A percentile compares a stretch with the other conserved stretches of the same genome.
Evolutionary conservation across 805 yeast genomes (phyloP).

Genomic region (Metschnikowia peoriensis): DNA sequence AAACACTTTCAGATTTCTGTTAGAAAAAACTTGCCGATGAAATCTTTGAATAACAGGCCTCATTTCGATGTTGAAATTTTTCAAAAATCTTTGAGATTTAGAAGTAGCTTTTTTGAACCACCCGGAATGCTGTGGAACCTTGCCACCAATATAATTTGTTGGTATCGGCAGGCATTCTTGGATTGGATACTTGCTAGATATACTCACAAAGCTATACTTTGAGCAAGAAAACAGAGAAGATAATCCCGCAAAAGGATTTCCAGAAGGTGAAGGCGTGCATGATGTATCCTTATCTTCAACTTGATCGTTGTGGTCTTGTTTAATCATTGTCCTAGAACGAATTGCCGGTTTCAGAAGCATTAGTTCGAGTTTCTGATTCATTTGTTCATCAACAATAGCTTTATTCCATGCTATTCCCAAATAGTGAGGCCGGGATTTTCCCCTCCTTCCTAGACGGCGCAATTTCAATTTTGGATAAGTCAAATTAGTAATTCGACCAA

Average conservation of each 20-base stretch:
- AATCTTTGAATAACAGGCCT: background rate
- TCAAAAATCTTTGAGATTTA: background rate
- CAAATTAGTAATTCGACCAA: constrained; percentile 41
- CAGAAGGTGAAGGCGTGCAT: no score
- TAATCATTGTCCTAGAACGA: no score
- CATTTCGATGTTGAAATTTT: background rate
- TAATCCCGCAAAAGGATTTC: no score
- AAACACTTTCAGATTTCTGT: background rate
- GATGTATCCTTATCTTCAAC: no score
- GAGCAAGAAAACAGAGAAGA: no score
- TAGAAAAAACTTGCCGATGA: background rate
- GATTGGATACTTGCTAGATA: background rate
- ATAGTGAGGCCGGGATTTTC: constrained; percentile 19
- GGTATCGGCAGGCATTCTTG: background rate
- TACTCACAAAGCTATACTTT: background rate
- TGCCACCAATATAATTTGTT: background rate
- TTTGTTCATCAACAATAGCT: constrained; percentile 13
- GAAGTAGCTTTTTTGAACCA: background rate
- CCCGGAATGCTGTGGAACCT: background rate
- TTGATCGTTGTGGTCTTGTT: no score
- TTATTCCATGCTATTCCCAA: constrained; percentile 41
- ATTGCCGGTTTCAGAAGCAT: no score
- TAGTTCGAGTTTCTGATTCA: no score
- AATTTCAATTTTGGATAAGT: constrained; percentile 37
- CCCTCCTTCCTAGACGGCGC: constrained; percentile 41